Percentiles rank a stretch among this genome's conserved stretches.
phyloP scores from a whole-genome alignment of 2,329 filamentous ascomycete genomes.

The Coccinonectria pachysandricola region DNA sequence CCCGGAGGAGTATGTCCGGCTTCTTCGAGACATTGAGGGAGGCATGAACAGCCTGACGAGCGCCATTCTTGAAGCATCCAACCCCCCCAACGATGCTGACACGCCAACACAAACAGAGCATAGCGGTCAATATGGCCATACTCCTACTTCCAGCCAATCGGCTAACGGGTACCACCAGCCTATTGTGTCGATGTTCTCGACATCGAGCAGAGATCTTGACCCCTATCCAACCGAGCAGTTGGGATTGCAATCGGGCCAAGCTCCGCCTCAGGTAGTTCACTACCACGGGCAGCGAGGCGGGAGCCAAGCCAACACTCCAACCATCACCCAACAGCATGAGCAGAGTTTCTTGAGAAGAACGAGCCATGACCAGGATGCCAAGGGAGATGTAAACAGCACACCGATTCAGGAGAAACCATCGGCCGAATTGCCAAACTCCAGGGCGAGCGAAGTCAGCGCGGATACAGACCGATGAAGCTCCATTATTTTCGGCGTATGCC shows the following conservation, averaged over 20 bases:
- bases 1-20: conserved; percentile 88
- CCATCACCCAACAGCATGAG: conserved; percentile 42
- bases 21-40: conserved; percentile 87
- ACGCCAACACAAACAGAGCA: conserved; percentile 55
- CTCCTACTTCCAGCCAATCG: conserved; percentile 32
- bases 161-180: conserved; percentile 60
- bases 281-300: conserved; percentile 59
- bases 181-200: conserved; percentile 58
- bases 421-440: conserved; percentile 9
- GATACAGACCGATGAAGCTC: conserved; percentile 19
- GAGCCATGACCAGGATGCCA: conserved; percentile 36
- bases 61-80: conserved; percentile 42
- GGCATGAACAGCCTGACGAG: conserved; percentile 67
- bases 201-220: conserved; percentile 58
- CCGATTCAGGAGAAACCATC: conserved; percentile 27
- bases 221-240: conserved; percentile 57
- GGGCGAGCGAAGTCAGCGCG: conserved; percentile 8
- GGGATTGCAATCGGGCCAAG: conserved; percentile 51
- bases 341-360: conserved; percentile 34
- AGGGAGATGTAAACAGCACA: conserved; percentile 26
- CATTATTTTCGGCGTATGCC: neutral
- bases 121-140: conserved; percentile 33
- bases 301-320: conserved; percentile 56
- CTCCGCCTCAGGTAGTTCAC: conserved; percentile 55
- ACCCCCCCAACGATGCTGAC: conserved; percentile 43